Evolutionary conservation across 352 stramenopile genomes (phyloP).

Genomic region (Phytopythium vexans): DNA sequence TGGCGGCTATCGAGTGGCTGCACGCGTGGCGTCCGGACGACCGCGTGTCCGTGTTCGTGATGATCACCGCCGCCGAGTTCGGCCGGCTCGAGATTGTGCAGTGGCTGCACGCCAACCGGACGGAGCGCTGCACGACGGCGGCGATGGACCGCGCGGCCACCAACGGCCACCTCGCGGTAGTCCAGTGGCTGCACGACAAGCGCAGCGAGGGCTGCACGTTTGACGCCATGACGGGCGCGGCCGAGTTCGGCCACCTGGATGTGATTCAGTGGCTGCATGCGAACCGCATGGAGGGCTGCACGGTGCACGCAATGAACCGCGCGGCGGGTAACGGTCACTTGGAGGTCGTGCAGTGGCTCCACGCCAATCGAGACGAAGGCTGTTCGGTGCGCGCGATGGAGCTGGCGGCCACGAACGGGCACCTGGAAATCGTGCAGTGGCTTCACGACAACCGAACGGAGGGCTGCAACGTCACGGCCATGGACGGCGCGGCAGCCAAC

Average conservation of each 20-base stretch:
- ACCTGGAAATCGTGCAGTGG: slow-evolving; percentile 50
- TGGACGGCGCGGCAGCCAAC: slow-evolving; percentile 38
- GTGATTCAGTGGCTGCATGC: slow-evolving; percentile 38
- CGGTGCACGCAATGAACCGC: slow-evolving; percentile 38
- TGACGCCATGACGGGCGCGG: slow-evolving; percentile 38
- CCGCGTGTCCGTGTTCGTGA: slow-evolving; percentile 32
- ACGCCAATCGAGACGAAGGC: slow-evolving; percentile 29
- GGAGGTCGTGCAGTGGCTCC: slow-evolving; percentile 42
- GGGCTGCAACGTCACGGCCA: slow-evolving; percentile 39
- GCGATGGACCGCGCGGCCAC: slow-evolving; percentile 39
- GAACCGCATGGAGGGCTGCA: slow-evolving; percentile 33
- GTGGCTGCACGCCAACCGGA: slow-evolving; percentile 27
- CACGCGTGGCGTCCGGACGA: slow-evolving; percentile 23
- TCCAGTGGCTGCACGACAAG: slow-evolving; percentile 38
- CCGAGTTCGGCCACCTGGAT: slow-evolving; percentile 24
- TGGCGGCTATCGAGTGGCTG: slow-evolving; percentile 28
- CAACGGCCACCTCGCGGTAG: slow-evolving; percentile 31
- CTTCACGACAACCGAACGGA: slow-evolving; percentile 34
- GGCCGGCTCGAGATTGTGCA: slow-evolving; percentile 27
- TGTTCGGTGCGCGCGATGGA: slow-evolving; percentile 40
- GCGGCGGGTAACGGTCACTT: slow-evolving; percentile 44
- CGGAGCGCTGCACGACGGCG: slow-evolving; percentile 20
- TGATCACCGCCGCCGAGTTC: slow-evolving; percentile 32
- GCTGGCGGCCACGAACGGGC: slow-evolving; percentile 41
- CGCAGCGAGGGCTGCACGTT: slow-evolving; percentile 30